phyloP scores from a whole-genome alignment of 768 basidiomycete genomes.

The Tulasnella sp. region DNA sequence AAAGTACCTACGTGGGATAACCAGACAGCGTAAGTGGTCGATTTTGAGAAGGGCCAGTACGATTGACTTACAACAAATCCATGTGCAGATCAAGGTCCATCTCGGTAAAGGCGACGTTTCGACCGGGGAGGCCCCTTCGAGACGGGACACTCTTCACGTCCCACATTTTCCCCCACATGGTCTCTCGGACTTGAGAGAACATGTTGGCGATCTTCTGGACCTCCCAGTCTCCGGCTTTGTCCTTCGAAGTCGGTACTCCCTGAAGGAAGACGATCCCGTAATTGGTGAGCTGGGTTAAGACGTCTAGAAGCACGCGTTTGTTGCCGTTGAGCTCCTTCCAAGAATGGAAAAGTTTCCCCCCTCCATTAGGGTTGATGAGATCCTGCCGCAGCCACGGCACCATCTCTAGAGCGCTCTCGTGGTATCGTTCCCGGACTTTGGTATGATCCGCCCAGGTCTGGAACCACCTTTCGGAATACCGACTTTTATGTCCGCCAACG shows the following conservation, averaged over 20 bases:
- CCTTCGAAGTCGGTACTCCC: constrained; percentile 37
- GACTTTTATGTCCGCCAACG: background rate
- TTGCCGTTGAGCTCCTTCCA: background rate
- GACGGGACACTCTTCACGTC: constrained; percentile 61
- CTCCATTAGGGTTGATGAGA: constrained; percentile 27
- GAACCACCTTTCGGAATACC: background rate
- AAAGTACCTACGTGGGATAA: constrained; percentile 81
- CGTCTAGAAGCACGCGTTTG: constrained; percentile 40
- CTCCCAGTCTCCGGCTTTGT: constrained; percentile 42
- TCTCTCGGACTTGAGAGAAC: constrained; percentile 72
- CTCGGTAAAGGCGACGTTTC: constrained; percentile 93
- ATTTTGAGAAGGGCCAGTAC: background rate
- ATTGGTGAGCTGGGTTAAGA: constrained; percentile 57
- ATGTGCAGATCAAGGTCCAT: constrained; percentile 81
- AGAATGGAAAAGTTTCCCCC: background rate
- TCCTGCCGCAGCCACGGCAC: constrained; percentile 42
- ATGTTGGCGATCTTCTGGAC: constrained; percentile 50
- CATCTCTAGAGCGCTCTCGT: constrained; percentile 31
- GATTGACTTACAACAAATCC: constrained; percentile 70
- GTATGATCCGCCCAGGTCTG: background rate
- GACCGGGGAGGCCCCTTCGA: constrained; percentile 42
- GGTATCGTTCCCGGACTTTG: background rate
- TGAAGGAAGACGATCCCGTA: constrained; percentile 72
- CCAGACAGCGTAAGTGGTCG: background rate
- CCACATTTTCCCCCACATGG: constrained; percentile 88